Base-by-base conservation (phyloP, 106 monocot species). In the Triglochin maritima region DNA sequence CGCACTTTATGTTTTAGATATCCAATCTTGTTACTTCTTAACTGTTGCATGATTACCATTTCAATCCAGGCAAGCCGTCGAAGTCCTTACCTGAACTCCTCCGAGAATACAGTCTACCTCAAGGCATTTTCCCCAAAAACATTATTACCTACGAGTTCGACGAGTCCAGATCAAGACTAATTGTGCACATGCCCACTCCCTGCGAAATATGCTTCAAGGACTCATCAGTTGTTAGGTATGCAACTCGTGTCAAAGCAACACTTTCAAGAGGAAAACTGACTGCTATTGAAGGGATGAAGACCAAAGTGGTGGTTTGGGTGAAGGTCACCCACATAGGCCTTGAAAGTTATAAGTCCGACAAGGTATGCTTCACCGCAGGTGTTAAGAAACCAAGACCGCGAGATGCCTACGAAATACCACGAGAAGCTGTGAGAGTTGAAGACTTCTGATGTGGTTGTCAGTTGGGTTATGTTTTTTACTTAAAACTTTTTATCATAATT, bases 271-370 rank as follows among this genome's bases (percentile, higher is more conserved):
- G 96, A 7, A 98, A 98, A 82, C 87, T 98, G 57, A 73, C 88
- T 0, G 78, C 66, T 3, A 80, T 98, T 8, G 96, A 98, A 72
- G 96, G 96, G 55, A 88, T 98, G 96, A 98, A 98, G 80, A 91
- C 96, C 5, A 98, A 90, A 44, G 66, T 86, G 15, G 46, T 98
- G 17, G 88, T 98, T n/a, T 98, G 96, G 96, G 91, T 98, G 54
- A 88, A 82, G 68, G 91, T 98, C 7, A 86, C 90, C 7, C 79
- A 86, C 47, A 68, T 98, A 3, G 56, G 69, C 6, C 63, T 98
- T 6, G 96, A 98, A 62, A 86, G 83, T 77, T 84, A 78, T 65
- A 91, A 78, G 63, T 91, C 85, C 4, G 96, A 88, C 63, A 98
- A 90, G 78, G 63, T 98, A 42, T 80, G 83, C 63, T 91, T 98